Evolutionary conservation across 2,329 filamentous ascomycete species (phyloP).

Genomic region (Cryphonectria nitschkei): DNA sequence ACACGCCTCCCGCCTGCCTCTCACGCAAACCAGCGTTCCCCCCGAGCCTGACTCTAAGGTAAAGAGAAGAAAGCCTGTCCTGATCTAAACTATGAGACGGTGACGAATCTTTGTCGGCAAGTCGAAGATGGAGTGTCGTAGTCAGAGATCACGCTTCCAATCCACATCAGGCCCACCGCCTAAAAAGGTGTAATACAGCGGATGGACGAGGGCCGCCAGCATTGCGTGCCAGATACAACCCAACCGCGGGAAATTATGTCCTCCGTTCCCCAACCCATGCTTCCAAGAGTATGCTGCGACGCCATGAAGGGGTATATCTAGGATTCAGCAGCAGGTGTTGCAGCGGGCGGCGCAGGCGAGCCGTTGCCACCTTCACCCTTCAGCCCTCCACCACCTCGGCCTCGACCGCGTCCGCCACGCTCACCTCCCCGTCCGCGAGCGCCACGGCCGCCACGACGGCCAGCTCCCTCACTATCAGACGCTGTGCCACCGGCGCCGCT

Average conservation of each 20-base stretch:
- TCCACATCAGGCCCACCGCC: neutral
- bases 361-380: conserved; percentile 61
- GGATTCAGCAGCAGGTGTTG: conserved; percentile 46
- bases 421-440: conserved; percentile 59
- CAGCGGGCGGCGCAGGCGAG: conserved; percentile 57
- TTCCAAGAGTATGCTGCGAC: neutral
- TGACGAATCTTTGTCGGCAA: neutral
- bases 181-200: neutral
- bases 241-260: conserved; percentile 3
- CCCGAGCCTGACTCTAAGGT: conserved; percentile 7
- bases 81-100: conserved; percentile 2
- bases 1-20: neutral
- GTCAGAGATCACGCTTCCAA: neutral
- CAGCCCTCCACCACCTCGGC: conserved; percentile 59
- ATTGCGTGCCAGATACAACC: neutral
- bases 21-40: conserved; percentile 4
- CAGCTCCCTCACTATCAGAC: conserved; percentile 65
- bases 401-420: conserved; percentile 59
- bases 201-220: neutral
- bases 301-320: conserved; percentile 1
- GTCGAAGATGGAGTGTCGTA: neutral
- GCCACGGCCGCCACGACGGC: conserved; percentile 58
- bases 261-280: neutral
- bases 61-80: conserved; percentile 4
- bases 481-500: conserved; percentile 81